phyloP scores from a whole-genome alignment of 169 alveolate species.

The Theileria annulata region DNA sequence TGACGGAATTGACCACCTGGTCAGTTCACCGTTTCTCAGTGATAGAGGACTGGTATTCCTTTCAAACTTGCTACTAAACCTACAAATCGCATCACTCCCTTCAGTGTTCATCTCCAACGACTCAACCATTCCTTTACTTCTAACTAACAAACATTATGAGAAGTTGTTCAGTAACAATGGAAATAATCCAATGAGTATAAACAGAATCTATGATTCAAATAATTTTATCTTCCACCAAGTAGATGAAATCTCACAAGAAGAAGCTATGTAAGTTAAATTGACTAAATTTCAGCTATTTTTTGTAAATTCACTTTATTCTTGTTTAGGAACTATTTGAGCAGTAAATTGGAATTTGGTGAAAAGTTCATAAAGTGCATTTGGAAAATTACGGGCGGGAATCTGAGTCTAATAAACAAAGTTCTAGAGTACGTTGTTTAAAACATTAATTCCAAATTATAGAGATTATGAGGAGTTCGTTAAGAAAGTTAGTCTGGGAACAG shows the following conservation, averaged over 20 bases:
- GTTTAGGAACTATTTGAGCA: background rate
- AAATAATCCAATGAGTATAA: background rate
- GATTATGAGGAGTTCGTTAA: constrained; percentile 22
- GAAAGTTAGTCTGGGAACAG: constrained; percentile 35
- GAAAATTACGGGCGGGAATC: constrained; percentile 48
- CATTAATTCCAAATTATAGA: background rate
- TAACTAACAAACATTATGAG: background rate
- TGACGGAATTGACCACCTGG: constrained; percentile 43
- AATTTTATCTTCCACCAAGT: constrained; percentile 24
- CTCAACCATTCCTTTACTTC: background rate
- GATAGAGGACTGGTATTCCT: constrained; percentile 50
- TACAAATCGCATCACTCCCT: constrained; percentile 22
- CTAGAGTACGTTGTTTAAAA: constrained; percentile 5
- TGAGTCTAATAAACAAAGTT: constrained; percentile 14
- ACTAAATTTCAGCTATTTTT: background rate
- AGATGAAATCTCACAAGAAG: constrained; percentile 34
- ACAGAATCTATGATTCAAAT: background rate
- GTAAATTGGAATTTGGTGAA: constrained; percentile 1
- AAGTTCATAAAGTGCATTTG: constrained; percentile 6
- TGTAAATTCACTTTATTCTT: background rate
- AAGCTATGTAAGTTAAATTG: background rate
- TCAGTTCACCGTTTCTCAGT: constrained; percentile 29
- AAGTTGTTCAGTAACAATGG: background rate
- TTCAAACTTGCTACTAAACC: constrained; percentile 7
- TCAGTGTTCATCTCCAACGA: constrained; percentile 43